Evolutionary conservation across 163 green algal species (phyloP).

Genomic region (Scenedesmus sp.): DNA sequence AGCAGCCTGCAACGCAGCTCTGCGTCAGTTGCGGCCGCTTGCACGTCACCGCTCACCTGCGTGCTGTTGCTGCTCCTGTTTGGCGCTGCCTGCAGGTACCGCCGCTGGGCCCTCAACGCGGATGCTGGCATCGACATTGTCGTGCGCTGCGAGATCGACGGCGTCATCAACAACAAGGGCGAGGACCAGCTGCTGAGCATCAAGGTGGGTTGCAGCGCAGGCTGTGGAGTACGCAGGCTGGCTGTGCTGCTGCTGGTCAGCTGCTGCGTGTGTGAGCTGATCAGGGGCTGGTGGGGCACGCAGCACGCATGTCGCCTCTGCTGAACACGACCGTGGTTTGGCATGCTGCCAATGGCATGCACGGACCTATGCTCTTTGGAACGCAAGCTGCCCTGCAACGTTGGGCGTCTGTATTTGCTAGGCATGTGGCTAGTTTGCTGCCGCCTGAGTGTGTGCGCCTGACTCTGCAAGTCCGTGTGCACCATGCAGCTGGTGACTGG

Average conservation of each 20-base stretch:
- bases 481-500: no score
- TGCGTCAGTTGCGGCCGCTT: no score
- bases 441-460: no score
- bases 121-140: slow-evolving; percentile 44
- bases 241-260: not conserved
- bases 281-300: no score
- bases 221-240: not conserved
- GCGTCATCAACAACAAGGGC: slow-evolving; percentile 69
- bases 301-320: no score
- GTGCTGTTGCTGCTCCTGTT: not conserved
- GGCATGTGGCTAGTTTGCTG: not conserved
- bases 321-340: slow-evolving; percentile 79
- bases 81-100: slow-evolving; percentile 22
- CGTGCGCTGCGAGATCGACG: slow-evolving; percentile 96
- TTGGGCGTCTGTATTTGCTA: no score
- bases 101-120: slow-evolving; percentile 36
- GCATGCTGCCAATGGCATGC: no score
- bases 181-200: slow-evolving; percentile 47
- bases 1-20: no score
- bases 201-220: not conserved
- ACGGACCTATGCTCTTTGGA: no score
- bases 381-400: no score
- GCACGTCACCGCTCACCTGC: no score
- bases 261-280: not conserved
- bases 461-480: no score